Percentiles rank a stretch among this genome's conserved stretches.
These are phyloP conservation scores for Diaporthe longicolla DNA, from an alignment of 2,329 filamentous ascomycete species.

Conservation along the genomic window DNA sequence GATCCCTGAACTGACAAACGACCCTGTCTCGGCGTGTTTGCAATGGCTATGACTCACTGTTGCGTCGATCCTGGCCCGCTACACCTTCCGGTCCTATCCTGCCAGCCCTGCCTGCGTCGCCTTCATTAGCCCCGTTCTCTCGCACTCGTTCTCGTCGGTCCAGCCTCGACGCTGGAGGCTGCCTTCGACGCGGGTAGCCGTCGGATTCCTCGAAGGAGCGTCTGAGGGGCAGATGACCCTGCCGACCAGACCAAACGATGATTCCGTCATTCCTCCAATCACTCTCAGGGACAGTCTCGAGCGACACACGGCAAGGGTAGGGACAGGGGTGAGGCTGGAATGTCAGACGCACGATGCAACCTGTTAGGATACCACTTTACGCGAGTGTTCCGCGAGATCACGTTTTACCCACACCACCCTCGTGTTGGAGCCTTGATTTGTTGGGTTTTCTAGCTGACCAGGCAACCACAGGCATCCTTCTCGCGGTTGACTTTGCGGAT, in stretches of 20 bases:
- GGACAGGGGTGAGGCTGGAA: conserved; percentile 36
- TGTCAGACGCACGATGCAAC: conserved; percentile 38
- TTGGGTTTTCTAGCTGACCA: conserved; percentile 40
- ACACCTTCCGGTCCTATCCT: conserved; percentile 35
- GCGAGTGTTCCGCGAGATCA: conserved; percentile 48
- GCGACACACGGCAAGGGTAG: background rate
- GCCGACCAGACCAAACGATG: background rate
- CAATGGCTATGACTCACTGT: conserved; percentile 42
- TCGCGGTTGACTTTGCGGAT: conserved; percentile 31
- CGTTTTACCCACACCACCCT: conserved; percentile 46
- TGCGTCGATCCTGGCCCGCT: conserved; percentile 16
- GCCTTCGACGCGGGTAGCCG: too few relatives aligned
- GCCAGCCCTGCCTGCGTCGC: background rate
- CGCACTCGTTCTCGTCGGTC: background rate
- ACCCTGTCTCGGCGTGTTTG: conserved; percentile 39
- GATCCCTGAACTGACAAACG: conserved; percentile 36
- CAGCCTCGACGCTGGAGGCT: background rate
- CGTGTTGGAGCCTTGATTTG: conserved; percentile 43
- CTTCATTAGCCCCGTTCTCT: conserved; percentile 4
- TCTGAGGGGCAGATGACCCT: background rate
- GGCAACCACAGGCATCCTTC: conserved; percentile 39
- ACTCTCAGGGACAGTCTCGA: background rate
- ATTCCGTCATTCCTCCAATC: background rate
- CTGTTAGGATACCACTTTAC: conserved; percentile 50
- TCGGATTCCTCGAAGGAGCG: background rate